These are phyloP conservation scores for Paraphaeosphaeria sporulosa DNA, from an alignment of 2,329 filamentous ascomycete species.

Conservation along the genomic window DNA sequence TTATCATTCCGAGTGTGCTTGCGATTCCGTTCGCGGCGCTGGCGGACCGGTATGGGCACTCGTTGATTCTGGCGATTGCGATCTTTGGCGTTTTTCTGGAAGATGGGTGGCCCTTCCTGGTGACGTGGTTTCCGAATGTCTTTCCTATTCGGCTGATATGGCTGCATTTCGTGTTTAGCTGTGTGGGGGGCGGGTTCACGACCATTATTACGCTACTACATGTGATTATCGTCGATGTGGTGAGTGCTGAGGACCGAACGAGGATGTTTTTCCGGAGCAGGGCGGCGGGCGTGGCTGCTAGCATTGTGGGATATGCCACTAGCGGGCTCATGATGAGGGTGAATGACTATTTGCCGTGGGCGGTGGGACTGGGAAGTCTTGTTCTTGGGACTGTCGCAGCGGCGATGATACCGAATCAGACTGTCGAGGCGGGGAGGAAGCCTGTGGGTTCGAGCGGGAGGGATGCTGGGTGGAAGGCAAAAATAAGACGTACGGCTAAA, in stretches of 20 bases:
- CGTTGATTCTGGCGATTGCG: constrained; percentile 23
- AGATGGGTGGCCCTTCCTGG: constrained; percentile 22
- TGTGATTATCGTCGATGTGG: constrained; percentile 28
- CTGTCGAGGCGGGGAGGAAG: constrained; percentile 4
- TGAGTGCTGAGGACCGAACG: constrained; percentile 23
- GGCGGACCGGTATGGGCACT: constrained; percentile 28
- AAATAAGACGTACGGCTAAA: neutral
- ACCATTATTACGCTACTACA: constrained; percentile 26
- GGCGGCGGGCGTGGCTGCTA: constrained; percentile 25
- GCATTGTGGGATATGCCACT: constrained; percentile 24
- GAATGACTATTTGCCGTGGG: constrained; percentile 22
- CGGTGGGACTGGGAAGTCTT: constrained; percentile 18
- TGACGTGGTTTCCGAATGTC: constrained; percentile 23
- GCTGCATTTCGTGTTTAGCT: constrained; percentile 26
- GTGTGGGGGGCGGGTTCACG: constrained; percentile 25
- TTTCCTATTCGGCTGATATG: constrained; percentile 27
- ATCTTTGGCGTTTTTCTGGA: constrained; percentile 25
- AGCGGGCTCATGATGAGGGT: constrained; percentile 23
- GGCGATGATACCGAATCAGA: constrained; percentile 19
- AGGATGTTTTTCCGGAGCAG: constrained; percentile 24
- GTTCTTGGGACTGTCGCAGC: constrained; percentile 14
- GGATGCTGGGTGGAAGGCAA: neutral
- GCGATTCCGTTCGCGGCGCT: constrained; percentile 29
- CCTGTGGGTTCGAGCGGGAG: neutral
- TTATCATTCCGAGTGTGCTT: constrained; percentile 28